phyloP scores from a whole-genome alignment of 192 early-diverging fungal species.

The Podila minutissima region DNA sequence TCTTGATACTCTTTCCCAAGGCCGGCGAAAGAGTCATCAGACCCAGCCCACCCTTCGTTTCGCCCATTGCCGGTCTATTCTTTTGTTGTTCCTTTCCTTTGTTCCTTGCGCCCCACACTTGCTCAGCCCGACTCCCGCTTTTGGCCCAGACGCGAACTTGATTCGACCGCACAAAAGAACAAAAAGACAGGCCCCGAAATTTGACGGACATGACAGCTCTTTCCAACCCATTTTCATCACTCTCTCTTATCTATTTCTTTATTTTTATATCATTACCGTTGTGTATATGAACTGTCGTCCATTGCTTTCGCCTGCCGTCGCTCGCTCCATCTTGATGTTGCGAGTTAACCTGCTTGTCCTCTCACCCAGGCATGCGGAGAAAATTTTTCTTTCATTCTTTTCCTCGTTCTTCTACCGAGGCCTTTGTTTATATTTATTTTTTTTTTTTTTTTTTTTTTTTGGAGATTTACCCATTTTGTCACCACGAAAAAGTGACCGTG shows the following conservation, averaged over 20 bases:
- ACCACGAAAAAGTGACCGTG: slow-evolving; percentile 43
- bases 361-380: not conserved
- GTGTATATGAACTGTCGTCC: not conserved
- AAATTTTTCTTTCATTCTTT: not conserved
- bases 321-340: not conserved
- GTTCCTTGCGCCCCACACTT: not conserved
- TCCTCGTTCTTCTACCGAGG: slow-evolving; percentile 5
- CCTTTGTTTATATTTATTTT: slow-evolving; percentile 1
- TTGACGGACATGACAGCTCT: slow-evolving; percentile 52
- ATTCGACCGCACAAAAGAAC: slow-evolving; percentile 11
- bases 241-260: not conserved
- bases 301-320: slow-evolving; percentile 1
- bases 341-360: not conserved
- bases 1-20: slow-evolving; percentile 46
- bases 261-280: not conserved
- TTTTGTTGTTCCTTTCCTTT: slow-evolving; percentile 1
- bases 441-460: slow-evolving; percentile 8
- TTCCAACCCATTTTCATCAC: slow-evolving; percentile 25
- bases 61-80: not conserved
- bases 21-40: slow-evolving; percentile 37
- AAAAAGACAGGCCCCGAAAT: slow-evolving; percentile 47
- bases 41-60: not conserved
- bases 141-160: slow-evolving; percentile 5
- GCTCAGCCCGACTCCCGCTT: slow-evolving; percentile 34
- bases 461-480: slow-evolving; percentile 8